A percentile compares a stretch with the other conserved stretches of the same genome.
These are phyloP conservation scores for Colletotrichum acutatum DNA, from an alignment of 2,329 filamentous ascomycete genomes.

Conservation along the genomic window DNA sequence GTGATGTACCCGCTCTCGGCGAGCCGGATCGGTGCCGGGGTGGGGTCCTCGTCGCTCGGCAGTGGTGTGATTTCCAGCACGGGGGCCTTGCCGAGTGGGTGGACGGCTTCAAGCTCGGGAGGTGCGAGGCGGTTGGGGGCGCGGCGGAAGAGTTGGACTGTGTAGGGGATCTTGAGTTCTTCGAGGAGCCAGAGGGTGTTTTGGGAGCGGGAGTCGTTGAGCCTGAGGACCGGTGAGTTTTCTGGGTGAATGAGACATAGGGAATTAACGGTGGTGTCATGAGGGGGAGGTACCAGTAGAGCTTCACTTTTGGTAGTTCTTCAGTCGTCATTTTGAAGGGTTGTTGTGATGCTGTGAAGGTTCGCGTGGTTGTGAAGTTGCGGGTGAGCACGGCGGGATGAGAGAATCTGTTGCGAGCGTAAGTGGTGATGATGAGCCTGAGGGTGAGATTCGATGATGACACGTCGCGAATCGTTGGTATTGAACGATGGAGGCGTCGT, in stretches of 20 bases:
- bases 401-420: background rate
- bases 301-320: conserved; percentile 64
- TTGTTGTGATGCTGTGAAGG: background rate
- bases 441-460: background rate
- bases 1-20: conserved; percentile 86
- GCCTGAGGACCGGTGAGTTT: conserved; percentile 62
- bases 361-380: background rate
- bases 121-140: conserved; percentile 69
- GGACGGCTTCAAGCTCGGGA: conserved; percentile 78
- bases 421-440: background rate
- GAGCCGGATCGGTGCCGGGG: conserved; percentile 65
- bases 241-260: too few relatives aligned
- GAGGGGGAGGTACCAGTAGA: conserved; percentile 65
- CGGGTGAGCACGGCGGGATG: background rate
- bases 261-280: too few relatives aligned
- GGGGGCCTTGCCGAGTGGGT: conserved; percentile 90
- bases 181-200: conserved; percentile 88
- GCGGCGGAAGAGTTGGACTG: conserved; percentile 83
- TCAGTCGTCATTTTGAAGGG: conserved; percentile 33
- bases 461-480: background rate
- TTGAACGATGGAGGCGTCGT: background rate
- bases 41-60: conserved; percentile 41
- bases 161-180: conserved; percentile 81
- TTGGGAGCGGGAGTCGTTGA: conserved; percentile 84
- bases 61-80: conserved; percentile 71